Conservation (phyloP, 305 asterid species). For the Solanum hybrid region DNA sequence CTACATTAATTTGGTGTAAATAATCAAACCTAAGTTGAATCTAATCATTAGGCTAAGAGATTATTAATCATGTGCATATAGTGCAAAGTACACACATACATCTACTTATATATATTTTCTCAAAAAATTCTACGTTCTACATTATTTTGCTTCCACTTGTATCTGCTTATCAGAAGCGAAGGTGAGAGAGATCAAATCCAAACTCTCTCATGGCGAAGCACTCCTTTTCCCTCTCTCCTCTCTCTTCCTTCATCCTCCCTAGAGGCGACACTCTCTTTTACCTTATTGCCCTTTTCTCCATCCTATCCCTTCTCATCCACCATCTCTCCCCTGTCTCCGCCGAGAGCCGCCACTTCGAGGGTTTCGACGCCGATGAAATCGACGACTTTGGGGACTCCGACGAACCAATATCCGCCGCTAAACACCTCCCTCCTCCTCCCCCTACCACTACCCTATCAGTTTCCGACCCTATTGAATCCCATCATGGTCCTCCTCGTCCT, state of each 20-base stretch:
- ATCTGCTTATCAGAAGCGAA: background rate
- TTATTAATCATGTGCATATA: background rate
- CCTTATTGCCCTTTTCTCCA: slow-evolving; percentile 45
- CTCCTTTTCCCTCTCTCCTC: slow-evolving; percentile 35
- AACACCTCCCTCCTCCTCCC: slow-evolving; percentile 25
- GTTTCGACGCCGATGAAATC: slow-evolving; percentile 92
- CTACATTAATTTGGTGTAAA: background rate
- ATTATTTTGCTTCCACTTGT: background rate
- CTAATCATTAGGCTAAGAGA: background rate
- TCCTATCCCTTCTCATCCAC: slow-evolving; percentile 53
- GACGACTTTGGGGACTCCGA: slow-evolving; percentile 34
- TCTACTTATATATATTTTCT: background rate
- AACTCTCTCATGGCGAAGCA: slow-evolving; percentile 41
- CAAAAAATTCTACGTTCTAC: background rate
- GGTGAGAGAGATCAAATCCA: slow-evolving; percentile 1
- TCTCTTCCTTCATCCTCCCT: slow-evolving; percentile 49
- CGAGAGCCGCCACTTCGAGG: slow-evolving; percentile 66
- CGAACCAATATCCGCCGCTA: slow-evolving; percentile 14
- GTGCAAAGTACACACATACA: background rate
- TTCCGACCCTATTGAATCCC: slow-evolving; percentile 53
- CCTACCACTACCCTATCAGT: slow-evolving; percentile 50
- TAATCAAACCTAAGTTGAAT: background rate
- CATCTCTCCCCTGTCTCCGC: slow-evolving; percentile 55
- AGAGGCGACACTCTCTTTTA: slow-evolving; percentile 53
- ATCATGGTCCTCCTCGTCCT: slow-evolving; percentile 47